Evolutionary conservation across 345 rosid genomes (phyloP), one percentile per base, ranked within the genome.

Genomic region (Cardiospermum halicacabum): DNA sequence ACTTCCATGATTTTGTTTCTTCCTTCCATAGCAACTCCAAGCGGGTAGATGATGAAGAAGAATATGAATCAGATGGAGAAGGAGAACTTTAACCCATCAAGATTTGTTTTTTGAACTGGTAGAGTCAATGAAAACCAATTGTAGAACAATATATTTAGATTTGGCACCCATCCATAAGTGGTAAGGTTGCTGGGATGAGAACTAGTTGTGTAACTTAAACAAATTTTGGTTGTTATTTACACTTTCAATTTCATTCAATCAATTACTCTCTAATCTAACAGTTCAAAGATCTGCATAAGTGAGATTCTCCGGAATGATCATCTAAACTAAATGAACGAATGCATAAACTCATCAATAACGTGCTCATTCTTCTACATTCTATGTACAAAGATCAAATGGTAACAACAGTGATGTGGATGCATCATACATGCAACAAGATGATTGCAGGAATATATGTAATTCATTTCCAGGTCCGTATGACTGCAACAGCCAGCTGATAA

Each of bases 1-100:
- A 18, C 28, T 31, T 26, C 15, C n/a, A 26, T 11, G 5, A 30
- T 5, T 19, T 31, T 28, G 21, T 16, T 21, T 43, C 7, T 32
- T 34, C 39, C 0, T 34, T 34, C 16, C 72, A 62, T 86, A 83
- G 88, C 54, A 68, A 27, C 47, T 50, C 66, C 12, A 28, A 43
- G 31, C 25, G 11, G 3, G 69, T 3, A 25, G 68, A 68, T 31
- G 58, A 30, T 1, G 53, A 30, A 2, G 66, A 63, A 24, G 74
- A 70, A 1, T 73, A 70, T 31, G 78, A 72, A 34, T 34, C 39
- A 1, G 72, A 12, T 55, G 27, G 68, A 37, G 75, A 71, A 22
- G 80, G 56, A 54, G 87, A 85, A 67, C 82, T 81, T 24, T 85
- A 73, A 77, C 53, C 26, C 55, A 7, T 12, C 36, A 21, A 39